Percentiles rank a stretch among this genome's conserved stretches.
Evolutionary conservation across 768 basidiomycete species (phyloP).

Genomic region (Macrocybe gigantea): DNA sequence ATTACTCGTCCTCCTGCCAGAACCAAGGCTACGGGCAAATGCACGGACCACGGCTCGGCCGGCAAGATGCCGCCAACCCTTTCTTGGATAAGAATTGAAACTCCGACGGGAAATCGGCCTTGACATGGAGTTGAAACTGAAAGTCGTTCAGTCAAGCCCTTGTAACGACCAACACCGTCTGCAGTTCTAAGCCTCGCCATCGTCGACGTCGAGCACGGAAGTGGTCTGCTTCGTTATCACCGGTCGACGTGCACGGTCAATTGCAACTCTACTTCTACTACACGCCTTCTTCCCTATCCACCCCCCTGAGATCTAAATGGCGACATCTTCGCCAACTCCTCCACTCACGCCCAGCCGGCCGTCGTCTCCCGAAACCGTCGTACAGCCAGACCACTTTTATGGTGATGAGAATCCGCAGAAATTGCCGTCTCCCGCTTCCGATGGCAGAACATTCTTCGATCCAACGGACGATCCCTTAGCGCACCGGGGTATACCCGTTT

Average conservation of each 20-base stretch:
- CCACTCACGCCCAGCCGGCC: slow-evolving; percentile 47
- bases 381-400: slow-evolving; percentile 85
- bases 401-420: slow-evolving; percentile 42
- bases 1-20: too few species aligned
- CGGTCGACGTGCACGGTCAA: too few species aligned
- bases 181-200: too few species aligned
- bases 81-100: slow-evolving; percentile 23
- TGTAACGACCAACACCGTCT: slow-evolving; percentile 7
- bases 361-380: slow-evolving; percentile 44
- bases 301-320: slow-evolving; percentile 16
- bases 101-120: slow-evolving; percentile 14
- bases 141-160: slow-evolving; percentile 2
- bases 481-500: slow-evolving; percentile 91
- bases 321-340: slow-evolving; percentile 29
- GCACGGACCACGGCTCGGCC: slow-evolving; percentile 14
- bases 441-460: slow-evolving; percentile 60
- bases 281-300: background rate
- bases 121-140: background rate
- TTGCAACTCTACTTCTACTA: too few species aligned
- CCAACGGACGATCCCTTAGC: slow-evolving; percentile 80
- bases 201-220: too few species aligned
- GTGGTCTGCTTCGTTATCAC: too few species aligned
- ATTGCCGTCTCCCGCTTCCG: slow-evolving; percentile 59
- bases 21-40: too few species aligned
- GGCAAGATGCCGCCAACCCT: slow-evolving; percentile 12